phyloP scores from a whole-genome alignment of 163 green algal genomes.

The Smithsoniella earleae region DNA sequence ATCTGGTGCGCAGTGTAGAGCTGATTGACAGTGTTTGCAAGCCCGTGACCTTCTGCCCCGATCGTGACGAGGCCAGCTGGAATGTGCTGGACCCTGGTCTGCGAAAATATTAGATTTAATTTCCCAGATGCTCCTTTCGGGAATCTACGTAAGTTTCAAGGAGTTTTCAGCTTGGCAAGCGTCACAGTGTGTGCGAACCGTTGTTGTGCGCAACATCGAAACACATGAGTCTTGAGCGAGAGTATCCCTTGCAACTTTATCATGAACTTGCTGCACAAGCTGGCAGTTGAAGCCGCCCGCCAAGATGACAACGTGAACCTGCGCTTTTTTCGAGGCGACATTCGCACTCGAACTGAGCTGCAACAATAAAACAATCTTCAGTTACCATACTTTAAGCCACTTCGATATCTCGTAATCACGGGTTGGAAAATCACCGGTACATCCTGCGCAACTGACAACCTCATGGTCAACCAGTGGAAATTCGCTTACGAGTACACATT shows the following conservation, averaged over 20 bases:
- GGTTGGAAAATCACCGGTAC: no score
- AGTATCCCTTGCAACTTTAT: neutral
- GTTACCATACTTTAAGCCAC: no score
- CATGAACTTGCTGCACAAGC: neutral
- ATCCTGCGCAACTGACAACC: no score
- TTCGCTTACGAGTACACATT: no score
- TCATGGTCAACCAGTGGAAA: no score
- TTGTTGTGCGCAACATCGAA: neutral
- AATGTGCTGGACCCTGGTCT: conserved; percentile 7
- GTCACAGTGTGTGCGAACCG: no score
- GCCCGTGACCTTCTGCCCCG: neutral
- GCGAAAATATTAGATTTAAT: neutral
- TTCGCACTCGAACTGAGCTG: no score
- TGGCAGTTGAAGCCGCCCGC: conserved; percentile 13
- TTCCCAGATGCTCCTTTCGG: neutral
- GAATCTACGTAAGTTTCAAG: neutral
- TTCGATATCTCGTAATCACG: no score
- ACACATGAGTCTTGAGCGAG: conserved; percentile 3
- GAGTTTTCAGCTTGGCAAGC: no score
- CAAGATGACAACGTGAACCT: conserved; percentile 15
- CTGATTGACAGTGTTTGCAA: neutral
- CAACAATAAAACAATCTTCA: no score
- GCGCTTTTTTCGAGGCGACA: neutral
- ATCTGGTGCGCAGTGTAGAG: conserved; percentile 4
- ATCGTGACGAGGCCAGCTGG: conserved; percentile 14